These are phyloP conservation scores for Tylopilus felleus DNA, from an alignment of 768 basidiomycete species.

Conservation along the genomic window DNA sequence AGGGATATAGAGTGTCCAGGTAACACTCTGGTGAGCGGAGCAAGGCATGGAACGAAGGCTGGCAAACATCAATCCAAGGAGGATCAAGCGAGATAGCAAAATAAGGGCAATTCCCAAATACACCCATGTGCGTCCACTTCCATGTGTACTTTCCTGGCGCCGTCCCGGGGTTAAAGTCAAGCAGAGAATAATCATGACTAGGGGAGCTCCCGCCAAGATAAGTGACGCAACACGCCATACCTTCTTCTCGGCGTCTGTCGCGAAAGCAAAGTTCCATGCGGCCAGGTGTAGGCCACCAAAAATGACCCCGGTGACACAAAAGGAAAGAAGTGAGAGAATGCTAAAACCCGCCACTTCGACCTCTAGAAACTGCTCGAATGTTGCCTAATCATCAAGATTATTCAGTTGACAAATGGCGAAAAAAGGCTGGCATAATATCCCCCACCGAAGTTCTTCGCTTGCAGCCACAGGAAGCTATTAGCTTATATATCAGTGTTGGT, in stretches of 20 bases:
- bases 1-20: not conserved
- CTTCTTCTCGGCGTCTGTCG: not conserved
- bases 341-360: too few relatives aligned
- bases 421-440: too few relatives aligned
- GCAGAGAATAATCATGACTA: not conserved
- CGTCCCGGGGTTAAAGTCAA: not conserved
- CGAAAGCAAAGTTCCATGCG: not conserved
- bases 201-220: not conserved
- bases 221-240: not conserved
- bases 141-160: too few relatives aligned
- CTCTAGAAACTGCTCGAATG: too few relatives aligned
- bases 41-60: slow-evolving; percentile 2
- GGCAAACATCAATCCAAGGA: slow-evolving; percentile 1
- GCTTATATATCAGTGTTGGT: too few relatives aligned
- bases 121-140: too few relatives aligned
- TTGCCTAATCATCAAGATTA: too few relatives aligned
- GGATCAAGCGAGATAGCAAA: not conserved
- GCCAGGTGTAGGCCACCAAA: not conserved
- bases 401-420: too few relatives aligned
- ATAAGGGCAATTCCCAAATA: too few relatives aligned
- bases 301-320: not conserved
- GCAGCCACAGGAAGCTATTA: too few relatives aligned
- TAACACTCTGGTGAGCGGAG: not conserved
- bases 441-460: too few relatives aligned
- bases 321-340: too few relatives aligned